These are phyloP conservation scores for Kregervanrija fluxuum DNA, from an alignment of 805 yeast genomes.

Conservation along the genomic window DNA sequence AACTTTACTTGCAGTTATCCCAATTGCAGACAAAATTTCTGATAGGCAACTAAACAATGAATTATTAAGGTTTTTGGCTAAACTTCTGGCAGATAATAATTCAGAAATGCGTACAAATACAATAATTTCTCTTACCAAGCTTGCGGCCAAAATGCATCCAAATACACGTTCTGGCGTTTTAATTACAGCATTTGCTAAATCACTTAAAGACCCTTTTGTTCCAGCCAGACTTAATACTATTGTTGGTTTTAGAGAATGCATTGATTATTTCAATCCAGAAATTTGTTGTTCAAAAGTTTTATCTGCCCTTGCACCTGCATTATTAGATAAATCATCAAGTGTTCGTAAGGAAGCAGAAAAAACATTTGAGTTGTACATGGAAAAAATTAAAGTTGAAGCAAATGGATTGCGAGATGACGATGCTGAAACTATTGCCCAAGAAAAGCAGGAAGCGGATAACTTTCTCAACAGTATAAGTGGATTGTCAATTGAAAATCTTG, in stretches of 20 bases:
- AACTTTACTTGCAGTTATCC: conserved; percentile 58
- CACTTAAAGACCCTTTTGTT: conserved; percentile 70
- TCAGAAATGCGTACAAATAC: conserved; percentile 77
- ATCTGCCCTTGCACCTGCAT: conserved; percentile 77
- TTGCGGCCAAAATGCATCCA: conserved; percentile 51
- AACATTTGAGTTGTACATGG: conserved; percentile 56
- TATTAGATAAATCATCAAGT: conserved; percentile 64
- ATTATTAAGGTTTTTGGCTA: conserved; percentile 70
- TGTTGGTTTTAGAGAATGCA: conserved; percentile 58
- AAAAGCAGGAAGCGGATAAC: conserved; percentile 10
- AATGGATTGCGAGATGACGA: conserved; percentile 25
- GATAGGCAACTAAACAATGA: conserved; percentile 85
- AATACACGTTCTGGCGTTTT: conserved; percentile 63
- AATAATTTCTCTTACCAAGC: conserved; percentile 57
- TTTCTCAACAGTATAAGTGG: conserved; percentile 11
- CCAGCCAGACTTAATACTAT: conserved; percentile 74
- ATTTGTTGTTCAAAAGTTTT: conserved; percentile 74
- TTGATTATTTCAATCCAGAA: conserved; percentile 62
- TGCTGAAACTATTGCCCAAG: conserved; percentile 20
- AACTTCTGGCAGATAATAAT: conserved; percentile 67
- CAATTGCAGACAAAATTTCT: conserved; percentile 55
- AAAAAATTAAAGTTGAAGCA: conserved; percentile 44
- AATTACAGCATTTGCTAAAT: conserved; percentile 79
- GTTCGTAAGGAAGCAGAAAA: conserved; percentile 69
- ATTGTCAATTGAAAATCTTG: conserved; percentile 19